Base-by-base conservation (phyloP, 257 asterid species). In the Avicennia marina region DNA sequence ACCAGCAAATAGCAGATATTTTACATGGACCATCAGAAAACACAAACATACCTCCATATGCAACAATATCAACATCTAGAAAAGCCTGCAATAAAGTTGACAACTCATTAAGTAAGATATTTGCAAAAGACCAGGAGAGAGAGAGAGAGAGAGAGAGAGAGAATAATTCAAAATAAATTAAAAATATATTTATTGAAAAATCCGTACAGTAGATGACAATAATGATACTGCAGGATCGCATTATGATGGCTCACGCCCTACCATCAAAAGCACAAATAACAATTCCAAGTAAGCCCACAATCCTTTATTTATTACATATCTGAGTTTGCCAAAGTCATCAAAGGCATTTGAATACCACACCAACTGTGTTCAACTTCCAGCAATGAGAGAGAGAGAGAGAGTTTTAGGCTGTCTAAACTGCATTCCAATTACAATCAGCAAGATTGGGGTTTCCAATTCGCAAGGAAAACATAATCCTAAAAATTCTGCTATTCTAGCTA, bases 31-130 rank as follows among this genome's bases (percentile, higher is more conserved):
- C 26, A 41, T 50, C 44, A 72, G 42, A 26, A 27, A 26, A 48
- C 32, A 72, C 22, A 59, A 25, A 20, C 76, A 42, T 74, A 83
- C 98, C 97, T 86, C 98, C 97, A 83, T 91, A 88, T 26, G 95
- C 95, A 39, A 91, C 90, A 73, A 91, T 80, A 64, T 88, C 97
- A 58, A 88, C 98, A 47, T 83, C 81, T 29, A 88, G 72, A 56
- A 59, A 67, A 36, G 89, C 94, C 98, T 91, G 94, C 74, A 78
- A 60, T 41, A 59, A 60, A 62, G 58, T 54, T n/a, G 36, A 44
- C 54, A 58, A 26, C 31, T 54, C 20, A 20, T 56, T 51, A 68
- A 18, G 18, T 36, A 19, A 12, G 19, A 2, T 16, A 10, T 6
- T 43, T 6, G 19, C 49, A 15, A 10, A 43, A 43, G 19, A 43